Base-by-base conservation (phyloP, 1,284 basidiomycete species). In the Ceratobasidium sp. region DNA sequence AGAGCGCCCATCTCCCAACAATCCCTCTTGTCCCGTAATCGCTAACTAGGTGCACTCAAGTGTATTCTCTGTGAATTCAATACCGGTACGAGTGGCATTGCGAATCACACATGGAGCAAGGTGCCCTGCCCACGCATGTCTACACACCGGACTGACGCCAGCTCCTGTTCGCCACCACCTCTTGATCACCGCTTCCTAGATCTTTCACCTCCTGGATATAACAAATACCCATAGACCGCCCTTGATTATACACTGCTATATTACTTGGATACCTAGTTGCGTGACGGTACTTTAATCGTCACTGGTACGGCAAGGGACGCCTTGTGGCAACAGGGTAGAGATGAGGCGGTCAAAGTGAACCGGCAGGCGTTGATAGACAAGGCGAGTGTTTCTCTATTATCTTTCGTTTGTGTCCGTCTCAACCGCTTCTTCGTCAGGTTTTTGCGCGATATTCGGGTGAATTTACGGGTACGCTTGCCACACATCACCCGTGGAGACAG, bases 391-490 rank as follows among this genome's bases (percentile, higher is more conserved):
- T 30, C 46, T 27, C n/a, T 14, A 46, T 57, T 14, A 50, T 18
- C 3, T 16, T 18, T 62, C 5, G 16, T 7, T 35, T 54, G 6
- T 1, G n/a, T 54, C 6, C 7, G 20, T 54, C 52, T 54, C n/a
- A 20, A 54, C 52, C n/a, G 8, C 57, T 50, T 27, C 6, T 33
- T 54, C 41, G 35, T 30, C 30, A 87, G 81, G 95, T 97, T 54
- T 90, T 98, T 30, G 95, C 97, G 23, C 89, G 97, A 60, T 99
- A 99, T 84, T 95, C 94, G 30, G 97, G 95, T 74, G 96, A 98
- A 85, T 94, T 96, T 81, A 97, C 96, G 4, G 90, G 91, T 90
- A 80, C 79, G 86, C 79, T 54, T n/a, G 60, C 35, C 20, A n/a
- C 59, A 12, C 38, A 3, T 8, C 14, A n/a, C 35, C 2, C n/a